Evolutionary conservation across 2,329 filamentous ascomycete genomes (phyloP).

Genomic region (Coniella vitis): DNA sequence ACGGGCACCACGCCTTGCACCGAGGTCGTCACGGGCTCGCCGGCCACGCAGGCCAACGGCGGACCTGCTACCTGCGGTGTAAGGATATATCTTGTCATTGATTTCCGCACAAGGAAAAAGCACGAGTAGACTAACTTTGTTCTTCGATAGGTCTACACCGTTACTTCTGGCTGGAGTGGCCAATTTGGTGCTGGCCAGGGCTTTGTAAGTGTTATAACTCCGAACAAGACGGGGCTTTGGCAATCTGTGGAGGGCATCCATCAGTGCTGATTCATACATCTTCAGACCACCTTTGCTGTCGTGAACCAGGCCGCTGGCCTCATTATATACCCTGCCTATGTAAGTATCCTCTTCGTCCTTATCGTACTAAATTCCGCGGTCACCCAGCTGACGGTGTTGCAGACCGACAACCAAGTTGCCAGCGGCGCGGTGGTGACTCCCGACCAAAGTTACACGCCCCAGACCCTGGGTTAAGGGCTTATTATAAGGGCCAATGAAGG

Average conservation of each 20-base stretch:
- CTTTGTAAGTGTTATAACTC: conserved; percentile 28
- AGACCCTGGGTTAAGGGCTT: conserved; percentile 1
- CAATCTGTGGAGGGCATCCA: background rate
- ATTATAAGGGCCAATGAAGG: background rate
- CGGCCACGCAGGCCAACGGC: conserved; percentile 32
- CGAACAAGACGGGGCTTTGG: too few relatives aligned
- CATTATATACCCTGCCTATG: conserved; percentile 47
- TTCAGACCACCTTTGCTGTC: conserved; percentile 41
- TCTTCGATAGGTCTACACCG: conserved; percentile 29
- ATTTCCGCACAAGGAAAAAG: too few relatives aligned
- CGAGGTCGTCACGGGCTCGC: conserved; percentile 27
- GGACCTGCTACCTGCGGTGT: conserved; percentile 33
- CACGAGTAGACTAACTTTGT: too few relatives aligned
- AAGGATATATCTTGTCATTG: too few relatives aligned
- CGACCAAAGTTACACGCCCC: conserved; percentile 37
- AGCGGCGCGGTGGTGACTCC: conserved; percentile 39
- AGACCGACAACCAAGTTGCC: conserved; percentile 41
- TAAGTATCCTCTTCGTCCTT: background rate
- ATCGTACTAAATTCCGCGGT: background rate
- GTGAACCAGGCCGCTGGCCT: conserved; percentile 34
- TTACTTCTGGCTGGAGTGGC: conserved; percentile 49
- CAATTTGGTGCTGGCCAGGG: conserved; percentile 45
- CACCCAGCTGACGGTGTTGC: background rate
- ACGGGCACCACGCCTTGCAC: conserved; percentile 26
- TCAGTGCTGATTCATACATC: background rate